Conservation (phyloP, 306 rosid genomes). For the Luffa aegyptiaca region DNA sequence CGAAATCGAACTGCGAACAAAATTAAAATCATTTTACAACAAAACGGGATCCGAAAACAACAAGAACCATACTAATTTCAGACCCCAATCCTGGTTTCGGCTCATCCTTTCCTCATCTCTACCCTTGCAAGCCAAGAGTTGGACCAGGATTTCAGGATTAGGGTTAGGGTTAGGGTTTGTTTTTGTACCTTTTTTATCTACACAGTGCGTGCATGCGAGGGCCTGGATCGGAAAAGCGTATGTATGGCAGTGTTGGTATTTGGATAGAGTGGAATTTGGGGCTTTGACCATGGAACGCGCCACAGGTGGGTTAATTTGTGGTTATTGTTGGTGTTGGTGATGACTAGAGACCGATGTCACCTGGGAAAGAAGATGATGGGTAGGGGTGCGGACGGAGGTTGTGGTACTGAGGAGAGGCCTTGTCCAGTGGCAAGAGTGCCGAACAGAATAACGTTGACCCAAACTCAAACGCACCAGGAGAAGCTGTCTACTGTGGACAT, state of each 20-base stretch:
- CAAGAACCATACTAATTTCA: slow-evolving; percentile 55
- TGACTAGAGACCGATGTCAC: slow-evolving; percentile 77
- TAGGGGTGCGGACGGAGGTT: slow-evolving; percentile 39
- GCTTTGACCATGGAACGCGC: slow-evolving; percentile 50
- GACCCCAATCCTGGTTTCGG: slow-evolving; percentile 63
- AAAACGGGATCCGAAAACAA: slow-evolving; percentile 54
- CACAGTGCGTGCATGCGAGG: neutral
- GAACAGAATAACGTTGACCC: slow-evolving; percentile 27
- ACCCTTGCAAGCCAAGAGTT: slow-evolving; percentile 9
- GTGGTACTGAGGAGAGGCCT: slow-evolving; percentile 40
- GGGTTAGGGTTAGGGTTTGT: slow-evolving; percentile 27
- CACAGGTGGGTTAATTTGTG: slow-evolving; percentile 16
- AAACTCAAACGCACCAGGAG: slow-evolving; percentile 16
- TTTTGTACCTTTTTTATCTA: neutral
- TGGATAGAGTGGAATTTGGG: slow-evolving; percentile 14
- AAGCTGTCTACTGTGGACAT: slow-evolving; percentile 15
- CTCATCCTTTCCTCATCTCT: slow-evolving; percentile 34
- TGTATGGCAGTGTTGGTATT: slow-evolving; percentile 13
- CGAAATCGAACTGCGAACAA: slow-evolving; percentile 41
- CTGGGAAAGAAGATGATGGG: slow-evolving; percentile 49
- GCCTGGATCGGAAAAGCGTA: neutral
- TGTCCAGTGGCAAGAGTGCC: slow-evolving; percentile 35
- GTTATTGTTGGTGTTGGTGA: slow-evolving; percentile 61
- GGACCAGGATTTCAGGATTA: slow-evolving; percentile 19
- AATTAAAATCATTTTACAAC: slow-evolving; percentile 15